Evolutionary conservation across 2,329 filamentous ascomycete species (phyloP), one percentile per base, ranked within the genome.

Genomic region (Cordyceps cateniannulata): DNA sequence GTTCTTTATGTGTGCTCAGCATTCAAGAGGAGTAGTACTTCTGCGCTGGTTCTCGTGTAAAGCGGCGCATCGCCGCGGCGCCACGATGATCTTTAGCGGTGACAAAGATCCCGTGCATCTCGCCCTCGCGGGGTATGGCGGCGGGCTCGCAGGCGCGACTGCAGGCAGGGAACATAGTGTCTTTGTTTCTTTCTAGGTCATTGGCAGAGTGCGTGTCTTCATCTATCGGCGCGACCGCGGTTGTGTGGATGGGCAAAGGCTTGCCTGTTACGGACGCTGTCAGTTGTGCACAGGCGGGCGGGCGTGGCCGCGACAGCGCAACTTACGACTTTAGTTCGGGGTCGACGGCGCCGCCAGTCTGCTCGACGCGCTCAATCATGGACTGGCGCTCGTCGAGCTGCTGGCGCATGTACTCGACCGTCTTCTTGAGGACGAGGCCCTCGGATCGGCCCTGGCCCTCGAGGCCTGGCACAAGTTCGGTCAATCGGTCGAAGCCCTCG

Each of bases 381-480:
- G 77, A 73, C 59, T 82, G 78, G 20, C 87, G 79, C 69, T 84
- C 81, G 52, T 79, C 75, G 9, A 90, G 73, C 69, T 87, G 79
- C 63, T 85, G 75, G 47, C 79, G 79, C 69, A 90, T 86, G 64
- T 81, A 88, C 16, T 87, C 85, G 32, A 89, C 83, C 0, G 87
- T 89, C 65, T 82, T 82, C 64, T 86, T 85, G 24, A 96, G 79
- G n/a, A 96, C 91, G 20, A 91, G 80, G 29, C 90, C 90, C 72
- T 96, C 92, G 65, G 90, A 95, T 50, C 91, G 85, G 1, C 89
- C 92, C 69, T 93, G 89, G 1, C 92, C 92, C 67, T 90, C 84
- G 58, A 96, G 80, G 0, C 90, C 91, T 0, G 92, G 92, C 1
- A 96, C 90, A 35, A 96, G 81, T 58, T 87, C 84, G 18, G 90